Base-by-base conservation (phyloP, 2,329 filamentous ascomycete genomes). In the Didymosphaeria variabile region DNA sequence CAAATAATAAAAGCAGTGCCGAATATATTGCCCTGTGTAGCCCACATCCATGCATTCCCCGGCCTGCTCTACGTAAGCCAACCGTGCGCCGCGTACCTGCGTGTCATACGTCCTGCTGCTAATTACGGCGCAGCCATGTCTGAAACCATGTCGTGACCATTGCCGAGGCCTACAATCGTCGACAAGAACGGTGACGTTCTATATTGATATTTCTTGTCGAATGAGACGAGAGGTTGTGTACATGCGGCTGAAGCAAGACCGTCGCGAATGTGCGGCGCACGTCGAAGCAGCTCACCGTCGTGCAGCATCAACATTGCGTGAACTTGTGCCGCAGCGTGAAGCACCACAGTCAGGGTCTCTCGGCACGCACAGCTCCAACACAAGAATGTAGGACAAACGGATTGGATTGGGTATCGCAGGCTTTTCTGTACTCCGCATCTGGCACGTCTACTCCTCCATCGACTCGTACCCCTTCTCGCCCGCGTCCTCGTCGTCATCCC, bases 401-500 rank as follows among this genome's bases (percentile, higher is more conserved):
- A n/a, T 57, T 34, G 50, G 50, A 51, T 53, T 55, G 57, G 57
- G 50, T 55, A 59, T 59, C 57, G 57, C 51, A 56, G 29, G 53
- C 47, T 52, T 45, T n/a, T 23, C 36, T 40, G 12, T 57, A 54
- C 49, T 49, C 47, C 56, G 47, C 38, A 31, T 47, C 23, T 13
- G 31, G 31, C 17, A 55, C 44, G 21, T 42, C 54, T 54, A 84
- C 58, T 79, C 77, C 56, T 79, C 76, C 78, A 79, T 80, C 61
- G 73, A 76, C 69, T 79, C 77, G 74, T 75, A 79, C 13, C 76
- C 77, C 63, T 78, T 74, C 21, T 72, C 71, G 9, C 64, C 71
- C 2, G 72, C 75, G 7, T 72, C 74, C 4, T 70, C 76, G 3
- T 78, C 84, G 26, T 82, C n/a, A n/a, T n/a, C 75, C 7, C 71